These are phyloP conservation scores for Aspergillus sergii DNA, from an alignment of 2,329 filamentous ascomycete species.

Conservation along the genomic window DNA sequence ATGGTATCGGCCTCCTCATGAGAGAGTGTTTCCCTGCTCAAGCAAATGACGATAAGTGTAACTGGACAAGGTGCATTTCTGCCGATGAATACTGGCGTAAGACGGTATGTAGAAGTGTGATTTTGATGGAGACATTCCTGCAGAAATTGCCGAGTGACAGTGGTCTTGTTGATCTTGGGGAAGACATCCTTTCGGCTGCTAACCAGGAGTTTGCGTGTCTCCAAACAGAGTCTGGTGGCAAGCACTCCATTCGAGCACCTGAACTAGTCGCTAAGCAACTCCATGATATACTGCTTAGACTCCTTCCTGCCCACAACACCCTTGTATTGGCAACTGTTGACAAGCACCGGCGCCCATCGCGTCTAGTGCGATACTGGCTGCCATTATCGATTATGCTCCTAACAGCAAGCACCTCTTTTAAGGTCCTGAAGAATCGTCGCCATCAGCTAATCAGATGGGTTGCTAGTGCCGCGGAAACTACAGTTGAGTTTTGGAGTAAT, in stretches of 20 bases:
- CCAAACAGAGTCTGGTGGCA: slow-evolving; percentile 4
- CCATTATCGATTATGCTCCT: slow-evolving; percentile 71
- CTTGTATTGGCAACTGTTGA: slow-evolving; percentile 59
- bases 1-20: slow-evolving; percentile 82
- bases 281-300: slow-evolving; percentile 64
- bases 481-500: slow-evolving; percentile 90
- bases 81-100: slow-evolving; percentile 65
- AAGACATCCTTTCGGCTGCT: slow-evolving; percentile 58
- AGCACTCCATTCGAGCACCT: slow-evolving; percentile 42
- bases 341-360: slow-evolving; percentile 74
- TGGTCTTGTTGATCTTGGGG: slow-evolving; percentile 57
- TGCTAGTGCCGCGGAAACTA: slow-evolving; percentile 73
- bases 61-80: slow-evolving; percentile 47
- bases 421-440: slow-evolving; percentile 71
- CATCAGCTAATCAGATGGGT: slow-evolving; percentile 82
- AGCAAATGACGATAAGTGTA: slow-evolving; percentile 58
- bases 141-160: slow-evolving; percentile 67
- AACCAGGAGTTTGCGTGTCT: slow-evolving; percentile 61
- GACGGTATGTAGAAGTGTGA: slow-evolving; percentile 76
- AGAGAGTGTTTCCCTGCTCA: slow-evolving; percentile 78
- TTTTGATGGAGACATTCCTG: slow-evolving; percentile 83
- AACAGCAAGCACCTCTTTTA: slow-evolving; percentile 84
- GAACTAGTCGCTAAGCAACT: slow-evolving; percentile 37
- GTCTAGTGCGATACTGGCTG: slow-evolving; percentile 84
- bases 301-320: slow-evolving; percentile 68